Evolutionary conservation across 495 filamentous ascomycete species (phyloP).

Genomic region (Viridothelium virens): DNA sequence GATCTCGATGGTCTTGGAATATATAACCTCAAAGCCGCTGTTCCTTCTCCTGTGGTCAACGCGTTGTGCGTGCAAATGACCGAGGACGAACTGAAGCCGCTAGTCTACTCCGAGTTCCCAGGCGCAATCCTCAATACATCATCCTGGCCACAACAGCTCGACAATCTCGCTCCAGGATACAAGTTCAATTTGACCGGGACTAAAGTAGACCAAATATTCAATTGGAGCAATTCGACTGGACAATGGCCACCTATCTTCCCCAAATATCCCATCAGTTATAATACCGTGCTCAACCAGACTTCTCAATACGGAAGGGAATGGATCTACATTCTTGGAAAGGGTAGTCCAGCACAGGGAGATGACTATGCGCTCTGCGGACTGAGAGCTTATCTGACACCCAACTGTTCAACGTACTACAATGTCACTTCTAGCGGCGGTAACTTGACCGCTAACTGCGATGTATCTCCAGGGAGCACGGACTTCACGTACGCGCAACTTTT

Average conservation of each 20-base stretch:
- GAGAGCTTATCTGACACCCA: slow-evolving; percentile 47
- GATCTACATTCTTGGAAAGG: slow-evolving; percentile 57
- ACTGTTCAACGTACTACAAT: slow-evolving; percentile 57
- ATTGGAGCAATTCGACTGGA: slow-evolving; percentile 44
- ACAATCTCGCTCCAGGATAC: background rate
- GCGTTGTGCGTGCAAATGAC: slow-evolving; percentile 61
- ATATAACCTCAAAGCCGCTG: slow-evolving; percentile 56
- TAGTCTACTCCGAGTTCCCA: slow-evolving; percentile 45
- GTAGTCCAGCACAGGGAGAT: slow-evolving; percentile 17
- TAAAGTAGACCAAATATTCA: slow-evolving; percentile 60
- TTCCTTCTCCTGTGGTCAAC: slow-evolving; percentile 58
- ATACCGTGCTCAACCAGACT: slow-evolving; percentile 56
- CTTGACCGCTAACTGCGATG: slow-evolving; percentile 51
- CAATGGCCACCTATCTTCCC: slow-evolving; percentile 56
- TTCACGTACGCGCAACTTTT: background rate
- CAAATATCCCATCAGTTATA: slow-evolving; percentile 51
- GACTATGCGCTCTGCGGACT: slow-evolving; percentile 58
- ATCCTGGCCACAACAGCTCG: slow-evolving; percentile 27
- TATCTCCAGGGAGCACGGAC: background rate
- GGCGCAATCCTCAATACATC: slow-evolving; percentile 30
- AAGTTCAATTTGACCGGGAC: slow-evolving; percentile 42
- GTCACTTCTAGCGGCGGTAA: slow-evolving; percentile 48
- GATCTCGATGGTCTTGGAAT: slow-evolving; percentile 57
- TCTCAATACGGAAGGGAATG: slow-evolving; percentile 38
- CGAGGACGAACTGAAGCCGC: slow-evolving; percentile 47